A percentile compares a stretch with the other conserved stretches of the same genome.
phyloP scores from a whole-genome alignment of 2,329 filamentous ascomycete genomes.

The Hypoxylon sp. region DNA sequence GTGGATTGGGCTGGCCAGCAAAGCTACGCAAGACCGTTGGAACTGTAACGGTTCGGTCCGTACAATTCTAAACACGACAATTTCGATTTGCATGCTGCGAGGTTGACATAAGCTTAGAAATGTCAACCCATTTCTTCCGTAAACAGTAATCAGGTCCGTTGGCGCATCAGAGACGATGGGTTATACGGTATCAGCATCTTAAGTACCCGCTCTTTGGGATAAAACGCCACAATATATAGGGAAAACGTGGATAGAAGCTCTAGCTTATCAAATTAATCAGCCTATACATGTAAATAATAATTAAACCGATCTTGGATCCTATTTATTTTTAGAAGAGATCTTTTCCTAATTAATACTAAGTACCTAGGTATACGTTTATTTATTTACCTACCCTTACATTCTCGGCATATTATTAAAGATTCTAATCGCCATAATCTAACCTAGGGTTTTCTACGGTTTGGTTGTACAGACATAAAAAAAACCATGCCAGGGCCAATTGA shows the following conservation, averaged over 20 bases:
- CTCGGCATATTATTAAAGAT: slow-evolving; percentile 17
- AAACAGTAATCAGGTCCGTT: slow-evolving; percentile 34
- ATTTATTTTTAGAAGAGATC: slow-evolving; percentile 33
- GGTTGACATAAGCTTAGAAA: slow-evolving; percentile 38
- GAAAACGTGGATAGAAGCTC: slow-evolving; percentile 14
- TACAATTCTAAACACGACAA: slow-evolving; percentile 26
- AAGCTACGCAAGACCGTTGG: slow-evolving; percentile 23
- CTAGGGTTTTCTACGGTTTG: neutral
- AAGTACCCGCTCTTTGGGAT: slow-evolving; percentile 1
- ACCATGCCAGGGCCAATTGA: slow-evolving; percentile 2
- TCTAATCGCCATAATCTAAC: slow-evolving; percentile 8
- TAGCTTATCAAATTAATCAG: slow-evolving; percentile 26
- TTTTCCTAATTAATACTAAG: neutral
- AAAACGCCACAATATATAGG: slow-evolving; percentile 29
- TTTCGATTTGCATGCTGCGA: slow-evolving; percentile 18
- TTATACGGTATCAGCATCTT: slow-evolving; percentile 23
- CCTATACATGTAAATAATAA: slow-evolving; percentile 23
- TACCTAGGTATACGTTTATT: neutral
- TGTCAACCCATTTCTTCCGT: slow-evolving; percentile 24
- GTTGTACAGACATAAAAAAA: neutral
- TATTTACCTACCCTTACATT: slow-evolving; percentile 5
- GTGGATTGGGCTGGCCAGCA: slow-evolving; percentile 35
- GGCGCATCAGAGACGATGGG: slow-evolving; percentile 11
- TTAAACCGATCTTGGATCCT: neutral
- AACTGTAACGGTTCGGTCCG: slow-evolving; percentile 30